Base-by-base conservation (phyloP, 2,329 filamentous ascomycete genomes). In the Aspergillus fischeri region DNA sequence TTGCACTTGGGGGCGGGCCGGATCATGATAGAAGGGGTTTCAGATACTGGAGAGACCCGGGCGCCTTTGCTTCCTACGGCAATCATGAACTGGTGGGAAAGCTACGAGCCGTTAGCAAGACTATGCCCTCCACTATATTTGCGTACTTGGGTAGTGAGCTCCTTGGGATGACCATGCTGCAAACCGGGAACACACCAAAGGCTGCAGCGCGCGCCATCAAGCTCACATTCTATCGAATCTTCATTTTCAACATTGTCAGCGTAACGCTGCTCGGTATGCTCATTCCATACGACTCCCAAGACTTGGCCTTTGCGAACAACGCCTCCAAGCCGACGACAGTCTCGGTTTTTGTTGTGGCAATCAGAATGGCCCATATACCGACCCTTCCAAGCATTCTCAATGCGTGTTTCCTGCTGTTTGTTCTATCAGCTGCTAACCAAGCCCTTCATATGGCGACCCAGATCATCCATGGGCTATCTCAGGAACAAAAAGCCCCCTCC, bases 181-280 rank as follows among this genome's bases (percentile, higher is more conserved):
- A 91, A 73, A 87, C 88, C 0, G 87, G 90, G 73, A 91, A 92
- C 75, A 88, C 89, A 1, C 83, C 87, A 68, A 85, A 84, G 72
- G 88, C 85, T 24, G 86, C 92, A 52, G 89, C 89, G 10, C 84
- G 86, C 59, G 89, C 89, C 53, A 91, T 92, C 77, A 88, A 85
- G 71, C 81, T 91, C 49, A 92, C 88, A 57, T 92, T 92, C 72
- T 92, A 85, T 77, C 88, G 90, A 56, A 91, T 92, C 69, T 74
- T 91, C 64, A 79, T 92, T 77, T 92, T 93, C 79, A 92, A 93
- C 79, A 81, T 86, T 68, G 73, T 91, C 59, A 86, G 83, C 20
- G 86, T 92, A 42, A 82, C 92, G 56, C 80, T 92, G 50, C 77
- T 93, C 52, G 89, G 89, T 65, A 89, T 91, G 85, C 81, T 88